Evolutionary conservation across 106 monocot species (phyloP), one percentile per base, ranked within the genome.

Genomic region (Dendrobium nobile): DNA sequence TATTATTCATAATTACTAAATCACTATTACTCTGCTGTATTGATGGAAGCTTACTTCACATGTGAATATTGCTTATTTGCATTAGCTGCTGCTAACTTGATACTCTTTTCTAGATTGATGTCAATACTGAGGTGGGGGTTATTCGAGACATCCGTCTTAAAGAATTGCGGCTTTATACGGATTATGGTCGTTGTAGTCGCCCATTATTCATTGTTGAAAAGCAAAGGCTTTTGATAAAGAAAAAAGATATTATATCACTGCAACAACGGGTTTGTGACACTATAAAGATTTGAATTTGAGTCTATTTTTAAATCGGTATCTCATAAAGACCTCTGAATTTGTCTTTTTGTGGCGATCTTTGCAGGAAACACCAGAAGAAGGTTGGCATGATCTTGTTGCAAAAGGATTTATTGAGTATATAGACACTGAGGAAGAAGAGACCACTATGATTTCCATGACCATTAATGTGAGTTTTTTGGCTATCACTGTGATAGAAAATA

Each of bases 371-470:
- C 92, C 87, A 77, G 92, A 94, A 82, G 97, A 94, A 88, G 97
- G 97, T 41, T 98, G 94, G 94, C 92, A 98, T 84, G 92, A 98
- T 80, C 87, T 98, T 74, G 94, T 98, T 72, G 87, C 97, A 67
- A 98, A 95, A 84, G 94, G 97, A 55, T 95, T 89, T 78, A 95
- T 95, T 18, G 92, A 95, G 78, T 95, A 98, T 83, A 98, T 98
- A 77, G 97, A 98, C 68, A 95, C 97, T 18, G 97, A 94, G 85
- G 97, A 98, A 87, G 97, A 98, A 84, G 97, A 94, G 64, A 95
- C 94, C 75, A 95, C 97, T 17, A 94, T 98, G 97, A 98, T 98
- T 75, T 94, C 97, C 9, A 98, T 98, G 97, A 98, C 97, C 41
- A 94, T 98, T 56, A 98, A 95, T 83, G 97, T 95, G 59, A 91